phyloP scores from a whole-genome alignment of 148 eudicot genomes.

The Rhododendron mucronatum region DNA sequence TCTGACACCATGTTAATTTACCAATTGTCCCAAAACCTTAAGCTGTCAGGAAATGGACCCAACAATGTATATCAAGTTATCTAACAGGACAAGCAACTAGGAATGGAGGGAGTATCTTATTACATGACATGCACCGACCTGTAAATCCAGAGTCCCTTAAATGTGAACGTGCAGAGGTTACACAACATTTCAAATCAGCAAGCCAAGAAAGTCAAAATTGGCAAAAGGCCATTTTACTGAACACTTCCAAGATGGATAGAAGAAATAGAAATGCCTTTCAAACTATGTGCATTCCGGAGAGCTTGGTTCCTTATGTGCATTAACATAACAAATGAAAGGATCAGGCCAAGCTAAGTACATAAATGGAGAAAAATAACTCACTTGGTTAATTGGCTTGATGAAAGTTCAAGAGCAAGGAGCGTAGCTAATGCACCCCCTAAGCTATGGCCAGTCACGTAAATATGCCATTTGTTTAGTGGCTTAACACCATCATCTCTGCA shows the following conservation, averaged over 20 bases:
- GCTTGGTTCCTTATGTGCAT: background rate
- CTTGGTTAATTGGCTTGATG: conserved; percentile 86
- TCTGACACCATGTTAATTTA: background rate
- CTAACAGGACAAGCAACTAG: background rate
- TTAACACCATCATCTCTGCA: conserved; percentile 56
- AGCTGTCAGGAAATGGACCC: background rate
- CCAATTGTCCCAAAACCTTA: background rate
- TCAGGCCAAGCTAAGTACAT: background rate
- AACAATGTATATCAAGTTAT: background rate
- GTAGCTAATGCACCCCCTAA: conserved; percentile 98
- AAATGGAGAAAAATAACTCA: conserved; percentile 37
- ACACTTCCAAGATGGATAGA: background rate
- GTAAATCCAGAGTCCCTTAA: background rate
- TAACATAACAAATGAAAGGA: background rate
- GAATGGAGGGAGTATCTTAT: background rate
- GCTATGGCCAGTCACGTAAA: conserved; percentile 93
- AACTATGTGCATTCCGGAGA: background rate
- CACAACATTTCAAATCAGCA: background rate
- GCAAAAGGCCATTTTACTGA: background rate
- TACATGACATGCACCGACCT: background rate
- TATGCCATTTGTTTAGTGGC: conserved; percentile 62
- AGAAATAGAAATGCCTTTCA: background rate
- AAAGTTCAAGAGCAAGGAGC: conserved; percentile 91
- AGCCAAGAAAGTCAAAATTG: background rate
- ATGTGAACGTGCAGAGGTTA: background rate